Percentiles rank a stretch among this genome's conserved stretches.
These are phyloP conservation scores for Rhizopogon rudus DNA, from an alignment of 768 basidiomycete genomes.

Conservation along the genomic window DNA sequence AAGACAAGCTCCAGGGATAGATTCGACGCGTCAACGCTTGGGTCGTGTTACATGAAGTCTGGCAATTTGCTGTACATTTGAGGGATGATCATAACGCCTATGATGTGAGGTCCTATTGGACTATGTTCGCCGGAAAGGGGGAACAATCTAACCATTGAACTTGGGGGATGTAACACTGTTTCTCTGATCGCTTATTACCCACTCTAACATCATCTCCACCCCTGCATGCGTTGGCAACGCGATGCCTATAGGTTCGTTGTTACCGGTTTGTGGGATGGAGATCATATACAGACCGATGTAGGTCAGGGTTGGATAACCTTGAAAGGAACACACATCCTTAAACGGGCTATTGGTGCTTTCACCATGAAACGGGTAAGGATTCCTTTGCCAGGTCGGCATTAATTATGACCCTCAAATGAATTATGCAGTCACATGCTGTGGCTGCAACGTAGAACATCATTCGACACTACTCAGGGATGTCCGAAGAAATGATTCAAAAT, in stretches of 20 bases:
- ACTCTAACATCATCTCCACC: too few relatives aligned
- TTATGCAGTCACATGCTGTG: background rate
- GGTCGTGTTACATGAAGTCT: slow-evolving; percentile 81
- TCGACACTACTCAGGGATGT: too few relatives aligned
- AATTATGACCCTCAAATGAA: background rate
- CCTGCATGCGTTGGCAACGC: too few relatives aligned
- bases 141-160: too few relatives aligned
- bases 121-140: too few relatives aligned
- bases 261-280: background rate
- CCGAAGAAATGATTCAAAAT: too few relatives aligned
- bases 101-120: slow-evolving; percentile 39
- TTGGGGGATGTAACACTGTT: too few relatives aligned
- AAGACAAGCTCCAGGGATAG: slow-evolving; percentile 70
- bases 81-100: slow-evolving; percentile 85
- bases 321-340: background rate
- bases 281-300: background rate
- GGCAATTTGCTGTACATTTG: slow-evolving; percentile 90
- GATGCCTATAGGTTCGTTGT: background rate
- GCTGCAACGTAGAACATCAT: background rate
- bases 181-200: too few relatives aligned
- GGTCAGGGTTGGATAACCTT: background rate
- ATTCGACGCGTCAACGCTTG: slow-evolving; percentile 36
- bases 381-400: background rate
- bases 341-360: background rate
- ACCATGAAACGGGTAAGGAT: background rate